Base-by-base conservation (phyloP, 768 basidiomycete species). In the Austroboletus festivus region DNA sequence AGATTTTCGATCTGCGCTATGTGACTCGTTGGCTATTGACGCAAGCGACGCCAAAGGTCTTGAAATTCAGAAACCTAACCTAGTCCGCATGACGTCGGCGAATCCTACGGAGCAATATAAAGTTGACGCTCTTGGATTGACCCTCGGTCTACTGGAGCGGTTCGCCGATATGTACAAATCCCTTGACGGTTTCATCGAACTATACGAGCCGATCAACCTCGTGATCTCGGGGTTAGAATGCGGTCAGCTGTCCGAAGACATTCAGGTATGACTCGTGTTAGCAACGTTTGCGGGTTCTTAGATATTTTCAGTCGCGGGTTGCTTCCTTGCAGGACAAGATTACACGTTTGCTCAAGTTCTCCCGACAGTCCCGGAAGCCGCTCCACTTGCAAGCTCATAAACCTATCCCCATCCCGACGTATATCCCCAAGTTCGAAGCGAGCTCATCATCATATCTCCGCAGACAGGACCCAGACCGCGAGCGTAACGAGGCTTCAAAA, bases 341-440 rank as follows among this genome's bases (percentile, higher is more conserved):
- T 9, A 61, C 65, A 22, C 80, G 86, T 5, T 67, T 92, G 40
- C 72, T 95, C 38, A 86, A 82, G 56, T 89, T 94, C 60, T 72
- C 90, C 1, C 72, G 65, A 11, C 79, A 86, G 68, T 73, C 81
- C 0, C 86, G 96, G 31, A 78, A 72, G 44, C 92, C 96, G 1
- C 82, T 99, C 23, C 72, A 68, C 3, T 77, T 98, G 19, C 96
- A 99, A 72, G 77, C 87, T 3, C 95, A 98, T 74, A 96, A 94
- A 66, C 90, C 93, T 0, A 95, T 98, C 39, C 92, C 96, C 5
- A 97, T 99, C 56, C 82, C 93, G 4, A 81, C 93, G 0, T 93
- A 91, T 68, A 78, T 92, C 21, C 96, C 96, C 61, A 95, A 93
- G 65, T 99, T 99, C 69, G 93, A 94, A 59, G 68, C 74, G 10